A percentile compares a stretch with the other conserved stretches of the same genome.
Evolutionary conservation across 768 basidiomycete species (phyloP).

Genomic region (Suillus fuscotomentosus): DNA sequence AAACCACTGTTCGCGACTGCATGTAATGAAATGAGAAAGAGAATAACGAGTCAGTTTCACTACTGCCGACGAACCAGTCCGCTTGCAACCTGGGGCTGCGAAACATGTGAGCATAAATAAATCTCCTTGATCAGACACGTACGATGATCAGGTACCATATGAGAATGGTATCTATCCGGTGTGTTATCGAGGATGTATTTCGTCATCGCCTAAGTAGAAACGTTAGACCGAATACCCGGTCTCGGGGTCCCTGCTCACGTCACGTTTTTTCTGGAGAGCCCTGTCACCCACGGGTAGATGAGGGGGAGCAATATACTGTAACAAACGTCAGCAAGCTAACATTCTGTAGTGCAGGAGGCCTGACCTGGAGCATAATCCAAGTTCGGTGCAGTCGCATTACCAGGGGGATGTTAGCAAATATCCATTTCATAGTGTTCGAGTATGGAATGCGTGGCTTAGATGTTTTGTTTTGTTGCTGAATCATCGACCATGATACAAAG

Average conservation of each 20-base stretch:
- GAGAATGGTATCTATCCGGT: conserved; percentile 46
- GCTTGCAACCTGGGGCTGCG: conserved; percentile 60
- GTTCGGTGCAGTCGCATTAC: conserved; percentile 51
- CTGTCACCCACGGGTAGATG: conserved; percentile 9
- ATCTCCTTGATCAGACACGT: conserved; percentile 17
- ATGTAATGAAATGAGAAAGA: not conserved
- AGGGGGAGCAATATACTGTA: conserved; percentile 17
- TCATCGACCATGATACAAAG: not conserved
- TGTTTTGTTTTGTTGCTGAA: conserved; percentile 24
- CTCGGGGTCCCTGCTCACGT: conserved; percentile 4
- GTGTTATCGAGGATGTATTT: conserved; percentile 46
- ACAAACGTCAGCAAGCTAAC: not conserved
- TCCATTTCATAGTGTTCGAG: conserved; percentile 42
- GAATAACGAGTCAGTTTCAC: not conserved
- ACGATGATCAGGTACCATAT: conserved; percentile 55
- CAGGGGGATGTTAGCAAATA: conserved; percentile 52
- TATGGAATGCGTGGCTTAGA: conserved; percentile 38
- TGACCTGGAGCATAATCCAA: conserved; percentile 47
- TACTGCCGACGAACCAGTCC: conserved; percentile 26
- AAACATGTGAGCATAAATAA: not conserved
- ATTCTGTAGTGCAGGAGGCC: conserved; percentile 10
- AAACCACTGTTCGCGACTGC: conserved; percentile 27
- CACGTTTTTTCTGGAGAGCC: conserved; percentile 11
- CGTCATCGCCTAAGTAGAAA: conserved; percentile 33
- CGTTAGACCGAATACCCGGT: not conserved